phyloP scores from a whole-genome alignment of 129 eudicot genomes.

The Cynara cardunculus region DNA sequence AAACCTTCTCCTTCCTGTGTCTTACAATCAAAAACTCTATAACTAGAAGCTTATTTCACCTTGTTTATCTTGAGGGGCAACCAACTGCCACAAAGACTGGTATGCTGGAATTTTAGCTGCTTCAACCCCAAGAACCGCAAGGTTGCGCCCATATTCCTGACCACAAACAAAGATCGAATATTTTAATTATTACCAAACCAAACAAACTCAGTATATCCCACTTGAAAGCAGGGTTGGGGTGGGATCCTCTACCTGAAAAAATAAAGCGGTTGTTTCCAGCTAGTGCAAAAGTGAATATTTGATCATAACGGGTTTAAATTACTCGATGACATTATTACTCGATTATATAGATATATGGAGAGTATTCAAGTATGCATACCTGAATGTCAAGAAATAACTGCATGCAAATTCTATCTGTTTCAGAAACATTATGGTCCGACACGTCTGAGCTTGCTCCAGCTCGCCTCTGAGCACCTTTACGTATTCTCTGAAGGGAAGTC shows the following conservation, averaged over 20 bases:
- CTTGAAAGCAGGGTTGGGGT: not conserved
- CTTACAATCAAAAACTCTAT: conserved; percentile 2
- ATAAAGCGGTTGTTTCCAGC: not conserved
- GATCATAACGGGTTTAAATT: not conserved
- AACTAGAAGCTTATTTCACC: conserved; percentile 55
- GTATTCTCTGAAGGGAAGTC: conserved; percentile 81
- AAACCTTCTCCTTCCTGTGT: not conserved
- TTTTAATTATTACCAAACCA: not conserved
- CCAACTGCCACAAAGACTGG: conserved; percentile 81
- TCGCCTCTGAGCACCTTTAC: conserved; percentile 76
- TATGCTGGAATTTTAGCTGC: conserved; percentile 77
- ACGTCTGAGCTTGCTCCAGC: conserved; percentile 79
- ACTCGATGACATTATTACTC: not conserved
- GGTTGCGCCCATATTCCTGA: conserved; percentile 91
- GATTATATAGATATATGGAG: not conserved
- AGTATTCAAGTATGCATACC: conserved; percentile 37
- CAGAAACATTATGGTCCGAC: conserved; percentile 63
- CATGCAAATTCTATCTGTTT: conserved; percentile 89
- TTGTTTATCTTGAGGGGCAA: conserved; percentile 79
- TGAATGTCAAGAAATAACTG: conserved; percentile 94
- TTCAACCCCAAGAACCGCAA: conserved; percentile 71
- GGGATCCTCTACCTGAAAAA: not conserved
- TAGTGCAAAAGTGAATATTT: not conserved
- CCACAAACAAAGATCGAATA: not conserved
- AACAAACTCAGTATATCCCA: not conserved